Conservation (phyloP, 768 basidiomycete genomes). For the Clavulina sp. region DNA sequence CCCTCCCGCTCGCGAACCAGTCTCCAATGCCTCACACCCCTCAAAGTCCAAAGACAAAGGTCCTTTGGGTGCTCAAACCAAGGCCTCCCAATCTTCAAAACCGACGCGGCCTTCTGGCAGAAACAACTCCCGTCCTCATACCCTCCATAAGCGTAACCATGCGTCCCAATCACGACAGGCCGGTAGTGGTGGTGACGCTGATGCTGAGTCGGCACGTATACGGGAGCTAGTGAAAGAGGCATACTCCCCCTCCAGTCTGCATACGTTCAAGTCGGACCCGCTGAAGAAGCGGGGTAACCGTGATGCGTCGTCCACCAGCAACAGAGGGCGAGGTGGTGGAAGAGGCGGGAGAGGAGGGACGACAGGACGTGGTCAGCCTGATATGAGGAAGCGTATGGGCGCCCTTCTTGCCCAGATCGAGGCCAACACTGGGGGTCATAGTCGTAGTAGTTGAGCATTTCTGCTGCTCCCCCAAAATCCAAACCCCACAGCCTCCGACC, state of each 20-base stretch:
- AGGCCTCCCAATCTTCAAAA: background rate
- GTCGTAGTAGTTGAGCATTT: no score
- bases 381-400: conserved; percentile 22
- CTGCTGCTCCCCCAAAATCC: no score
- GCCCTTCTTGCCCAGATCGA: conserved; percentile 14
- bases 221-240: background rate
- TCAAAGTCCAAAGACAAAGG: no score
- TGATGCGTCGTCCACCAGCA: background rate
- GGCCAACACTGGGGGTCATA: no score
- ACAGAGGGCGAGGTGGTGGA: background rate
- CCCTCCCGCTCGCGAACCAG: no score
- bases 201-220: background rate
- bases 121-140: background rate
- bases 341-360: background rate
- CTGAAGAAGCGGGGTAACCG: background rate
- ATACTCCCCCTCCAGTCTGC: conserved; percentile 3
- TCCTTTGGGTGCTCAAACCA: no score
- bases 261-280: conserved; percentile 5
- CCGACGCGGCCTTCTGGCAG: no score
- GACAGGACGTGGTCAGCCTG: conserved; percentile 16
- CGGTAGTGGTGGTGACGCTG: background rate
- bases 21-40: no score
- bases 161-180: background rate
- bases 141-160: no score
- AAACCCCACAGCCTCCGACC: no score